Percentiles rank a stretch among this genome's conserved stretches.
These are phyloP conservation scores for Diplodia corticola DNA, from an alignment of 2,329 filamentous ascomycete genomes.

Conservation along the genomic window DNA sequence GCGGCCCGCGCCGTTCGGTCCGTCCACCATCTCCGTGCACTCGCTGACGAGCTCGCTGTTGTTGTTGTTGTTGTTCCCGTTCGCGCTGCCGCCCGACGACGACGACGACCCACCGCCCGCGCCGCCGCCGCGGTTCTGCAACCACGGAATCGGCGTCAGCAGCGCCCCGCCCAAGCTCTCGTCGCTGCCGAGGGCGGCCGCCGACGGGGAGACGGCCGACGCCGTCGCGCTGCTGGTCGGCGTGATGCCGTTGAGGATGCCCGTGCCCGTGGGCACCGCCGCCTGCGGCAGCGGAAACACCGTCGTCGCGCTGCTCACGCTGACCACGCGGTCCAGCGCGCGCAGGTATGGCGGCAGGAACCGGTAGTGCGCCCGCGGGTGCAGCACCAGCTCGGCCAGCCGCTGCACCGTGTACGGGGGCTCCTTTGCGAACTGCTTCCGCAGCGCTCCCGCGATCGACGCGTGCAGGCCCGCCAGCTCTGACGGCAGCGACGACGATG, in stretches of 20 bases:
- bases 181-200: constrained; percentile 68
- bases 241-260: constrained; percentile 51
- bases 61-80: constrained; percentile 31
- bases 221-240: constrained; percentile 63
- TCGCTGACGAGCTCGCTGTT: constrained; percentile 66
- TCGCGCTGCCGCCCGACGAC: constrained; percentile 26
- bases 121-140: constrained; percentile 44
- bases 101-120: constrained; percentile 29
- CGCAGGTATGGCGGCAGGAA: constrained; percentile 83
- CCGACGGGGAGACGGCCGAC: constrained; percentile 26
- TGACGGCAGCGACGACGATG: constrained; percentile 30
- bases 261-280: constrained; percentile 45
- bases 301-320: constrained; percentile 79
- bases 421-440: constrained; percentile 65
- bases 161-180: constrained; percentile 87
- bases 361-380: constrained; percentile 76
- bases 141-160: constrained; percentile 92
- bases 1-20: constrained; percentile 74
- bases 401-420: constrained; percentile 94
- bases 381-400: constrained; percentile 79
- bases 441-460: constrained; percentile 54
- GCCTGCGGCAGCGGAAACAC: constrained; percentile 79
- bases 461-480: constrained; percentile 37
- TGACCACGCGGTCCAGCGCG: constrained; percentile 85
- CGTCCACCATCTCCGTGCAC: constrained; percentile 77